phyloP scores from a whole-genome alignment of 2,329 filamentous ascomycete species.

The Zymoseptoria ardabiliae region DNA sequence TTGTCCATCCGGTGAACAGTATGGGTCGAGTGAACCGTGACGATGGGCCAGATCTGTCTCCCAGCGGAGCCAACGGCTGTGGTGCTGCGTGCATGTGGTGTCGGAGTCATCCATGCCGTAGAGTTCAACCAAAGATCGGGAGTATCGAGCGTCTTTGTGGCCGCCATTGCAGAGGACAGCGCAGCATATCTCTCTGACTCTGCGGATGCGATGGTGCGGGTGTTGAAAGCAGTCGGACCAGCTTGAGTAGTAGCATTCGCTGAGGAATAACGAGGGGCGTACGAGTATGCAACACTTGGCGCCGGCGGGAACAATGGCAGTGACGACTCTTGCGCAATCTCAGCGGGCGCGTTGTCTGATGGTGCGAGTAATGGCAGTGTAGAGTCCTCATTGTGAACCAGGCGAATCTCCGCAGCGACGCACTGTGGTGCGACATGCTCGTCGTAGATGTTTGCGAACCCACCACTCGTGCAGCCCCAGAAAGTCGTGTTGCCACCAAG shows the following conservation, averaged over 20 bases:
- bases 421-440: slow-evolving; percentile 24
- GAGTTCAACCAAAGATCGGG: background rate
- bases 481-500: slow-evolving; percentile 60
- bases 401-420: background rate
- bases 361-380: background rate
- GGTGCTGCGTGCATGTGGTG: background rate
- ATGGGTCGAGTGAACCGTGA: too few species aligned
- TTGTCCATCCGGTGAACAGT: too few species aligned
- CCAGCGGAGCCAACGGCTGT: background rate
- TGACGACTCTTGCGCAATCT: background rate
- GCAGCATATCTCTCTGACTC: background rate
- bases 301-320: background rate
- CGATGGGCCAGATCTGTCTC: too few species aligned
- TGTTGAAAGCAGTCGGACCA: background rate
- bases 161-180: background rate
- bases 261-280: background rate
- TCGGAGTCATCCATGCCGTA: background rate
- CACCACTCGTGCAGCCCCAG: slow-evolving; percentile 67
- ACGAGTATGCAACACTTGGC: background rate
- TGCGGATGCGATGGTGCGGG: background rate
- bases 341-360: background rate
- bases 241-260: background rate
- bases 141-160: background rate
- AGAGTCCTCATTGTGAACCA: background rate
- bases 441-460: slow-evolving; percentile 77